phyloP scores from a whole-genome alignment of 192 early-diverging fungal species.

The Backusella parvicylindrica region DNA sequence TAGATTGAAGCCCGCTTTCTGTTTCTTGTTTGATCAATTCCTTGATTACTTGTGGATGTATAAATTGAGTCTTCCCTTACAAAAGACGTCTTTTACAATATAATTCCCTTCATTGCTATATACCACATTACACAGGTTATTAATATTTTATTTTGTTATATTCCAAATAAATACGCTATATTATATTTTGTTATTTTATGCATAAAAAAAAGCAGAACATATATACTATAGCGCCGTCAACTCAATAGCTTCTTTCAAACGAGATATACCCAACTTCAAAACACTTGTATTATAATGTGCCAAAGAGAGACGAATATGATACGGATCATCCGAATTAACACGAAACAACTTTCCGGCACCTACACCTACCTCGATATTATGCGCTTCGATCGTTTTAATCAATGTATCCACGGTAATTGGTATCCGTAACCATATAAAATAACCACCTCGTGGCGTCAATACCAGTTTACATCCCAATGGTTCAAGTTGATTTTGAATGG shows the following conservation, averaged over 20 bases:
- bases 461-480: conserved; percentile 24
- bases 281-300: conserved; percentile 16
- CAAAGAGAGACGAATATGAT: conserved; percentile 24
- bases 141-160: too few species aligned
- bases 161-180: too few species aligned
- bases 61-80: too few species aligned
- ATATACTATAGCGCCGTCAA: too few species aligned
- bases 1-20: too few species aligned
- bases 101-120: too few species aligned
- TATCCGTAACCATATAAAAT: conserved; percentile 34
- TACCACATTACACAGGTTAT: too few species aligned
- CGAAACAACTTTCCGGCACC: background rate
- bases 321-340: background rate
- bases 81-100: too few species aligned
- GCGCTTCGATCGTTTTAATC: background rate
- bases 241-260: conserved; percentile 6
- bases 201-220: too few species aligned
- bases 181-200: too few species aligned
- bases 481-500: conserved; percentile 13
- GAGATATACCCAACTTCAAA: conserved; percentile 5
- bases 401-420: conserved; percentile 5
- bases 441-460: conserved; percentile 21
- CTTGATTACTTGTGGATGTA: too few species aligned
- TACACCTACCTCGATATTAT: background rate
- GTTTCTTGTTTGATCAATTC: too few species aligned